A percentile compares a stretch with the other conserved stretches of the same genome.
Conservation (phyloP, 2,329 filamentous ascomycete species). For the Xylaria sp. region DNA sequence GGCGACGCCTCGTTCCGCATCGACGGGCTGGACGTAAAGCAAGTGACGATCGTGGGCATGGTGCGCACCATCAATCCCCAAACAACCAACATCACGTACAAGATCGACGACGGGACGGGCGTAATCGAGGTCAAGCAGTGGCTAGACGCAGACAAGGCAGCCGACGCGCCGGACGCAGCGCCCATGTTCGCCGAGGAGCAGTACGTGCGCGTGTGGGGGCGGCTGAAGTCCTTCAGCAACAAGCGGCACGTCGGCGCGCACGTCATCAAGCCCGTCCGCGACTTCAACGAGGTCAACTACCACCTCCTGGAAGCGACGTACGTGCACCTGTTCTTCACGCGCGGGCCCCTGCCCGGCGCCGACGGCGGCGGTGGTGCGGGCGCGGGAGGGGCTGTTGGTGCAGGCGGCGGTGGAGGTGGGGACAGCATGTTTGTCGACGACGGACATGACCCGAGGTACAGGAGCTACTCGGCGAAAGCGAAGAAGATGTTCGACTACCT, state of each 20-base stretch:
- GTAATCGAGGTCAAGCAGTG: conserved; percentile 91
- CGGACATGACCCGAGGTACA: conserved; percentile 55
- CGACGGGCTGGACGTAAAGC: conserved; percentile 77
- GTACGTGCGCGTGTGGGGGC: conserved; percentile 88
- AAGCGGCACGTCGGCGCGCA: conserved; percentile 85
- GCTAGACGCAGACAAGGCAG: conserved; percentile 71
- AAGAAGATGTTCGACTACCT: conserved; percentile 79
- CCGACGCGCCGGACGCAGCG: conserved; percentile 50
- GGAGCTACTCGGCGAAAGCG: conserved; percentile 66
- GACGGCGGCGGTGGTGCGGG: conserved; percentile 51
- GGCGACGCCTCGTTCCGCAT: conserved; percentile 82
- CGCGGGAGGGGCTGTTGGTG: conserved; percentile 46
- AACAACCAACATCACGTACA: conserved; percentile 91
- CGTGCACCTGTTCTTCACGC: conserved; percentile 85
- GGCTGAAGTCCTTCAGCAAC: conserved; percentile 84
- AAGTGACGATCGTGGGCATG: conserved; percentile 90
- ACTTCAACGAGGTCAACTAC: conserved; percentile 93
- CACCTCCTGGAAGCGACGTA: conserved; percentile 91
- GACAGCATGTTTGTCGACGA: conserved; percentile 68
- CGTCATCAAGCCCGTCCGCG: conserved; percentile 80
- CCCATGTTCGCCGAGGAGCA: conserved; percentile 74
- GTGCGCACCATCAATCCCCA: conserved; percentile 88
- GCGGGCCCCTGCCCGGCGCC: conserved; percentile 64
- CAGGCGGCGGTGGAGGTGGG: conserved; percentile 53
- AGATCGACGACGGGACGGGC: conserved; percentile 94